Percentiles rank a stretch among this genome's conserved stretches.
Evolutionary conservation across 495 filamentous ascomycete species (phyloP).

Genomic region (Penicillium coprophilum): DNA sequence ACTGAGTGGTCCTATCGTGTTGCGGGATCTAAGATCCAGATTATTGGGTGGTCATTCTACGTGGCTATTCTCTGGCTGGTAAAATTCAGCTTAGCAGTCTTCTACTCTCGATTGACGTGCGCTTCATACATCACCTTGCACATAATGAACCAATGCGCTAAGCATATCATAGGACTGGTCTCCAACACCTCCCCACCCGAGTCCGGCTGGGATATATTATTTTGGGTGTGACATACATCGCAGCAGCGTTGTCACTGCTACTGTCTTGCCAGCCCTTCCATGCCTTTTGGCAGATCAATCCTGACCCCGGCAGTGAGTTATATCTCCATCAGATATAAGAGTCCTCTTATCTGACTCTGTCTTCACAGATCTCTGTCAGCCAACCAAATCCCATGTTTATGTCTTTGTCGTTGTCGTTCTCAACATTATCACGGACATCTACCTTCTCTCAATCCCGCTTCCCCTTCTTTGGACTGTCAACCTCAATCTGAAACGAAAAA

Average conservation of each 20-base stretch:
- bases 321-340: background rate
- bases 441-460: slow-evolving; percentile 51
- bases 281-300: slow-evolving; percentile 52
- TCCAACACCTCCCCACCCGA: slow-evolving; percentile 39
- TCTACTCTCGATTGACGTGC: slow-evolving; percentile 55
- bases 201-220: slow-evolving; percentile 49
- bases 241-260: slow-evolving; percentile 45
- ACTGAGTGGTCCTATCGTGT: slow-evolving; percentile 45
- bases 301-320: slow-evolving; percentile 49
- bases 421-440: slow-evolving; percentile 52
- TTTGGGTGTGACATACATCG: slow-evolving; percentile 45
- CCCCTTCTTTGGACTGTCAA: slow-evolving; percentile 52
- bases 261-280: slow-evolving; percentile 49
- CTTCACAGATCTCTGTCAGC: slow-evolving; percentile 34
- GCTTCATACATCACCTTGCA: slow-evolving; percentile 6
- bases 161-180: slow-evolving; percentile 34
- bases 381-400: slow-evolving; percentile 35
- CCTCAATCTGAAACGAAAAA: slow-evolving; percentile 44
- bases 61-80: slow-evolving; percentile 51
- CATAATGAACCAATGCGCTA: slow-evolving; percentile 1
- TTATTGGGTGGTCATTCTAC: slow-evolving; percentile 54
- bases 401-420: slow-evolving; percentile 41
- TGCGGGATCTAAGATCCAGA: slow-evolving; percentile 50
- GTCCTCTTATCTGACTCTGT: slow-evolving; percentile 12
- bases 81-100: slow-evolving; percentile 51